Evolutionary conservation across 768 basidiomycete genomes (phyloP).

Genomic region (Tylopilus plumbeoviolaceoides): DNA sequence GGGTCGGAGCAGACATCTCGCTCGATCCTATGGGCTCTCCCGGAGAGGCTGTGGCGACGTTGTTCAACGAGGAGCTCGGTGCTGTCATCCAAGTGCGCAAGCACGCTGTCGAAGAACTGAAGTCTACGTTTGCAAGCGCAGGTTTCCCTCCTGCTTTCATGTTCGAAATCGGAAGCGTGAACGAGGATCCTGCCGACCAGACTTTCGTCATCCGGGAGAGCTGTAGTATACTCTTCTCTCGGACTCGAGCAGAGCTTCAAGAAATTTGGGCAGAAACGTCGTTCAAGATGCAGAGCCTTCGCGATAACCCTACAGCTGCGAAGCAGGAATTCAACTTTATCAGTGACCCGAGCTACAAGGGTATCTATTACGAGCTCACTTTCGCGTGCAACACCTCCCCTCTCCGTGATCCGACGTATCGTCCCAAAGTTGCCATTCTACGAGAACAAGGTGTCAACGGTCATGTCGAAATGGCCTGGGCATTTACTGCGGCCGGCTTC

Average conservation of each 20-base stretch:
- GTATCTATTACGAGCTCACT: constrained; percentile 74
- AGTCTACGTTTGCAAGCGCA: constrained; percentile 54
- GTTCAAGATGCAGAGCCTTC: constrained; percentile 82
- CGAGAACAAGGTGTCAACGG: constrained; percentile 99
- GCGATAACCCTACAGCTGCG: constrained; percentile 77
- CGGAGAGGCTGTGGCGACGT: constrained; percentile 56
- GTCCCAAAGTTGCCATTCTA: constrained; percentile 90
- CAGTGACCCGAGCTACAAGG: constrained; percentile 47
- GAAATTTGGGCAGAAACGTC: constrained; percentile 93
- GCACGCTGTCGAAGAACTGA: constrained; percentile 51
- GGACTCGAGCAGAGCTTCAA: constrained; percentile 70
- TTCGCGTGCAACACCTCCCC: constrained; percentile 41
- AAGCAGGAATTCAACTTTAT: constrained; percentile 82
- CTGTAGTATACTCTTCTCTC: constrained; percentile 51
- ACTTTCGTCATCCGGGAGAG: constrained; percentile 56
- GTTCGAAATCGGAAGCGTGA: constrained; percentile 72
- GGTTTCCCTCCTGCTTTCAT: constrained; percentile 78
- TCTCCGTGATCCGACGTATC: constrained; percentile 38
- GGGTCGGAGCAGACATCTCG: constrained; percentile 71
- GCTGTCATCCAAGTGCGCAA: constrained; percentile 84
- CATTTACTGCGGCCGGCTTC: constrained; percentile 92
- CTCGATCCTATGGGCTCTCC: constrained; percentile 54
- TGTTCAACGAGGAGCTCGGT: constrained; percentile 97
- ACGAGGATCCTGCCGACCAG: constrained; percentile 52
- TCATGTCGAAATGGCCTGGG: constrained; percentile 98